Evolutionary conservation across 495 filamentous ascomycete species (phyloP).

Genomic region (Penicillium argentinense): DNA sequence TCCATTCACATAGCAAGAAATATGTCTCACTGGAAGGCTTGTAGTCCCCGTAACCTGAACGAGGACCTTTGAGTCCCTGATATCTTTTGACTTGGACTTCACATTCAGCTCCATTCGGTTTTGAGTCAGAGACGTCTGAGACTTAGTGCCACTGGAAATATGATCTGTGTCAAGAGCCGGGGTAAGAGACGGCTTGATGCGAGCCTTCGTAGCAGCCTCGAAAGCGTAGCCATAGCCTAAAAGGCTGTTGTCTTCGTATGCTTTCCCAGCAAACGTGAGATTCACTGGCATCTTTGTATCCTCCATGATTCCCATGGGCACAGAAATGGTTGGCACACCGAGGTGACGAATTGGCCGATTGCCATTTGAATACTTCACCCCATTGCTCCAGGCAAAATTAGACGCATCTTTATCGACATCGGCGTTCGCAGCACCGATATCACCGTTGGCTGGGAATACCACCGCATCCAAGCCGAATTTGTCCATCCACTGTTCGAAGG

Average conservation of each 20-base stretch:
- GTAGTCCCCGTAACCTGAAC: conserved; percentile 21
- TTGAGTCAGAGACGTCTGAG: not conserved
- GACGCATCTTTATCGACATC: conserved; percentile 28
- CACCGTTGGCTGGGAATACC: conserved; percentile 35
- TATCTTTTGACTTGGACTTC: conserved; percentile 18
- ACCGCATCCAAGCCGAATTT: conserved; percentile 30
- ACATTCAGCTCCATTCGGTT: conserved; percentile 16
- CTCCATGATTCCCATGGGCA: conserved; percentile 40
- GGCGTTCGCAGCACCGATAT: conserved; percentile 31
- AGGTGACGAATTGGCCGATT: conserved; percentile 37
- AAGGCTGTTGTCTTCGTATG: conserved; percentile 31
- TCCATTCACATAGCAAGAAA: conserved; percentile 31
- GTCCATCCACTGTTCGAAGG: conserved; percentile 38
- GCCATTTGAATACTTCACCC: conserved; percentile 39
- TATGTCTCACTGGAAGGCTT: conserved; percentile 2
- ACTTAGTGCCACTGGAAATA: not conserved
- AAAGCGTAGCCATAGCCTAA: conserved; percentile 34
- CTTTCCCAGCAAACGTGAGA: conserved; percentile 37
- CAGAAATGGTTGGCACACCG: conserved; percentile 35
- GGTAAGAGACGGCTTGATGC: conserved; percentile 20
- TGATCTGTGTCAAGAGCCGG: conserved; percentile 30
- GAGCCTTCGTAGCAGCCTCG: conserved; percentile 27
- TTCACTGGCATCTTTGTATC: conserved; percentile 37
- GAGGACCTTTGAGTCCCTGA: conserved; percentile 17
- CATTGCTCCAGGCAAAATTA: conserved; percentile 33